Conservation (phyloP, 108 stramenopile genomes). For the Stephanodiscus triporus region DNA sequence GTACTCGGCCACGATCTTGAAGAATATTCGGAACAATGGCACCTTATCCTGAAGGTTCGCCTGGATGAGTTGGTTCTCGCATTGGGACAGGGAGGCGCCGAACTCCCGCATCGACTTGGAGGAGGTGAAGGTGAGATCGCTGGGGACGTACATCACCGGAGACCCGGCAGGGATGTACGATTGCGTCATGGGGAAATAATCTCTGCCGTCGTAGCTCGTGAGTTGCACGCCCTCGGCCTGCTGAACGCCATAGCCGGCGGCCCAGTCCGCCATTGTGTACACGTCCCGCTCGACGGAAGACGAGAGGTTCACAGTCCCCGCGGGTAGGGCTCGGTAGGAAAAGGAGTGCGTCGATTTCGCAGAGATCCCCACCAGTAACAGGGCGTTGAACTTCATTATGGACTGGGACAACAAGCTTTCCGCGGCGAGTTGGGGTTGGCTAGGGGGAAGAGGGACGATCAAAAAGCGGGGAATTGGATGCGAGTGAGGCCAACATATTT, state of each 20-base stretch:
- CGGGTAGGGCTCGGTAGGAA: constrained; percentile 43
- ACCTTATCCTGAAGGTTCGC: constrained; percentile 44
- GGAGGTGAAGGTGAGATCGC: constrained; percentile 36
- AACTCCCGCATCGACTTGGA: constrained; percentile 43
- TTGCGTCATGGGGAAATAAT: constrained; percentile 48
- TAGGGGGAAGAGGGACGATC: too few species aligned
- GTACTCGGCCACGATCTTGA: constrained; percentile 45
- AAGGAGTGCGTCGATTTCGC: constrained; percentile 22
- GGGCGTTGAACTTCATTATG: constrained; percentile 22
- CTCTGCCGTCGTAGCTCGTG: constrained; percentile 49
- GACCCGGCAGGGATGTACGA: constrained; percentile 48
- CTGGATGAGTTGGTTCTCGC: constrained; percentile 32
- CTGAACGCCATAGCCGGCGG: constrained; percentile 43
- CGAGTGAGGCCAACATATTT: too few species aligned
- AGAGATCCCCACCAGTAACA: constrained; percentile 9
- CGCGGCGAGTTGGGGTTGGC: too few species aligned
- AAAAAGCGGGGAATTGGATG: too few species aligned
- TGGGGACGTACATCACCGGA: constrained; percentile 47
- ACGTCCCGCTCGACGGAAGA: constrained; percentile 49
- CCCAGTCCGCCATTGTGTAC: constrained; percentile 54
- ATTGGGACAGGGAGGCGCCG: constrained; percentile 20
- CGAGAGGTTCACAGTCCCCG: constrained; percentile 36
- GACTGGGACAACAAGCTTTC: too few species aligned
- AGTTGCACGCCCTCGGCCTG: constrained; percentile 48
- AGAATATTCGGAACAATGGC: constrained; percentile 45